Percentiles rank a stretch among this genome's conserved stretches.
phyloP scores from a whole-genome alignment of 2,329 filamentous ascomycete genomes.

The Ascochyta rabiei region DNA sequence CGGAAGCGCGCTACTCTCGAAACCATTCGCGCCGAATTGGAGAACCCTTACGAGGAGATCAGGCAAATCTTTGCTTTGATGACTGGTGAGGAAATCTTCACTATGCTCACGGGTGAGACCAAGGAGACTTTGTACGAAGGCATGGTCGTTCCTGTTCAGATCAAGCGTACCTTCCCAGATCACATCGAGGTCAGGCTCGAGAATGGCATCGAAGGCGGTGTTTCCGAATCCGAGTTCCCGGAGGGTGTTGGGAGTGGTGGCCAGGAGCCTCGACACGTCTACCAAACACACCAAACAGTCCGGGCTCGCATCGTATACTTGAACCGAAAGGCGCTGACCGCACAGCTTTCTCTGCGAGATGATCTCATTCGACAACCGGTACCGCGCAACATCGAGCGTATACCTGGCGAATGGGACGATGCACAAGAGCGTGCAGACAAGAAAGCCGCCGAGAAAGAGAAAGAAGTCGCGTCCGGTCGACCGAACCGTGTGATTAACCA shows the following conservation, averaged over 20 bases:
- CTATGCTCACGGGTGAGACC: constrained; percentile 95
- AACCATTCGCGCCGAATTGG: constrained; percentile 91
- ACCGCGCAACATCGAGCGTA: constrained; percentile 63
- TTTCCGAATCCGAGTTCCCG: constrained; percentile 82
- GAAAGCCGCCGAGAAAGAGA: constrained; percentile 78
- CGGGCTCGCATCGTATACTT: constrained; percentile 87
- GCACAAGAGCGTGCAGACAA: constrained; percentile 79
- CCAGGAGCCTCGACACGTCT: constrained; percentile 64
- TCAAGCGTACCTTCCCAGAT: constrained; percentile 87
- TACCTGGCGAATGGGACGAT: constrained; percentile 85
- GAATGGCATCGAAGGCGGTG: constrained; percentile 88
- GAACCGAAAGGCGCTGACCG: constrained; percentile 83
- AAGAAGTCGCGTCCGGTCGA: constrained; percentile 82
- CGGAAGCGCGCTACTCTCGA: constrained; percentile 94
- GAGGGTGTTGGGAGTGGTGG: constrained; percentile 63
- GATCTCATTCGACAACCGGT: constrained; percentile 72
- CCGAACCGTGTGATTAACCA: constrained; percentile 97
- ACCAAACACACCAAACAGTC: constrained; percentile 79
- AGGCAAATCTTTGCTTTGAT: constrained; percentile 78
- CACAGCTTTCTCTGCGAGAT: constrained; percentile 83
- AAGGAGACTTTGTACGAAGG: constrained; percentile 79
- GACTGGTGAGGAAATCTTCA: constrained; percentile 81
- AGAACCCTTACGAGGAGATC: constrained; percentile 92
- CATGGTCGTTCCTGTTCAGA: constrained; percentile 90
- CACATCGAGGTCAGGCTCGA: constrained; percentile 94